Base-by-base conservation (phyloP, 2,329 filamentous ascomycete genomes). In the Teratosphaeria pseudoeucalypti region DNA sequence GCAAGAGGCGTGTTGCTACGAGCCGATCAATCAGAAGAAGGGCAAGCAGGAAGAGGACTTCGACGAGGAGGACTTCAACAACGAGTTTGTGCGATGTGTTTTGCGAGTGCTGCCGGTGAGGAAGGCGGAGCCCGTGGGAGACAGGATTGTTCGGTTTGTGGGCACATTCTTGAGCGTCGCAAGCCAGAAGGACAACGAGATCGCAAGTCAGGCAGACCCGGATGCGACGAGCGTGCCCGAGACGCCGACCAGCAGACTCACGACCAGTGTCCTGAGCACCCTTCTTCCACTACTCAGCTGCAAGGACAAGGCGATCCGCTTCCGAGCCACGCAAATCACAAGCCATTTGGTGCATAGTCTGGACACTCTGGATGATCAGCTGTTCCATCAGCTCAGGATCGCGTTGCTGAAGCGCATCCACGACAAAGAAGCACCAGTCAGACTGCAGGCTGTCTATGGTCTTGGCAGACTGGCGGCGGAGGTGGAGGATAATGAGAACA, bases 231-330 rank as follows among this genome's bases (percentile, higher is more conserved):
- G 53, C 58, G 82, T 92, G 72, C 84, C 85, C 2, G 90, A 96
- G 69, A 96, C 91, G 0, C 91, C 92, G 0, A 94, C 85, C 64
- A 89, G 86, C 27, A 85, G 92, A 56, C 82, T 97, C 27, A 89
- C 85, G 0, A 85, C 85, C 1, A 81, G 85, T 34, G 81, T 97
- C 39, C 83, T 97, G 68, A 83, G 85, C 57, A 81, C 85, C 6
- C 76, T 94, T 23, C 78, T 95, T 2, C 88, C 88, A 5, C 77
- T 96, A n/a, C 79, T 96, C 61, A 82, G 82, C 10, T 85, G 89
- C 52, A 97, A 96, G 75, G 94, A 99, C 75, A 97, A 96, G 75
- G 88, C 88, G 61, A 88, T 97, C 54, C 85, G 94, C 60, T 99
- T 90, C 74, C 83, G 94, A 60, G 85, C 91, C 4, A 95, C 92